Percentiles rank a stretch among this genome's conserved stretches.
Conservation (phyloP, 2,329 filamentous ascomycete genomes). For the Stachybotrys echinatus region DNA sequence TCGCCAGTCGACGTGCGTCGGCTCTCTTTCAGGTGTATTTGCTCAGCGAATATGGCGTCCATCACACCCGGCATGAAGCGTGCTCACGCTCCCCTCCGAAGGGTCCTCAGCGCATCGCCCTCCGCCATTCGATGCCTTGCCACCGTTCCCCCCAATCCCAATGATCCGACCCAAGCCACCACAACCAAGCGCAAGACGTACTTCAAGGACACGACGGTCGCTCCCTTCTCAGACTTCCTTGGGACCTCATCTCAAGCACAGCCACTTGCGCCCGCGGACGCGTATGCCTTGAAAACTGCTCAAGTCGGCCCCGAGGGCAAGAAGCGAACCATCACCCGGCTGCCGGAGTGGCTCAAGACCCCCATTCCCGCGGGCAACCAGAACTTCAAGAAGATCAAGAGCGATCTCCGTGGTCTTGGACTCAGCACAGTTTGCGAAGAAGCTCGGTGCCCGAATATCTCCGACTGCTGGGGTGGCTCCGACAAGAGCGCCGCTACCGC, state of each 20-base stretch:
- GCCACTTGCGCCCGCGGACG: constrained; percentile 45
- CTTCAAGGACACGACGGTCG: constrained; percentile 54
- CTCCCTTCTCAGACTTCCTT: constrained; percentile 55
- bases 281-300: constrained; percentile 56
- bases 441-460: constrained; percentile 94
- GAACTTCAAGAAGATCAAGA: constrained; percentile 93
- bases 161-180: constrained; percentile 14
- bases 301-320: constrained; percentile 59
- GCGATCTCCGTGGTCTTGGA: constrained; percentile 81
- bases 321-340: constrained; percentile 62
- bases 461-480: constrained; percentile 93
- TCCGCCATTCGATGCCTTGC: constrained; percentile 34
- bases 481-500: constrained; percentile 88
- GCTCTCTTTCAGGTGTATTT: too few species aligned
- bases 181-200: constrained; percentile 39
- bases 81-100: constrained; percentile 35
- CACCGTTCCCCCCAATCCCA: constrained; percentile 35
- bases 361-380: constrained; percentile 75
- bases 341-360: constrained; percentile 95
- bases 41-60: constrained; percentile 28
- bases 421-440: constrained; percentile 98
- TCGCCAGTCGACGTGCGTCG: too few species aligned
- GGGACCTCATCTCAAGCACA: constrained; percentile 31
- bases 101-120: constrained; percentile 27
- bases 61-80: constrained; percentile 35